These are phyloP conservation scores for Aspergillus luchuensis DNA, from an alignment of 2,329 filamentous ascomycete species.

Conservation along the genomic window DNA sequence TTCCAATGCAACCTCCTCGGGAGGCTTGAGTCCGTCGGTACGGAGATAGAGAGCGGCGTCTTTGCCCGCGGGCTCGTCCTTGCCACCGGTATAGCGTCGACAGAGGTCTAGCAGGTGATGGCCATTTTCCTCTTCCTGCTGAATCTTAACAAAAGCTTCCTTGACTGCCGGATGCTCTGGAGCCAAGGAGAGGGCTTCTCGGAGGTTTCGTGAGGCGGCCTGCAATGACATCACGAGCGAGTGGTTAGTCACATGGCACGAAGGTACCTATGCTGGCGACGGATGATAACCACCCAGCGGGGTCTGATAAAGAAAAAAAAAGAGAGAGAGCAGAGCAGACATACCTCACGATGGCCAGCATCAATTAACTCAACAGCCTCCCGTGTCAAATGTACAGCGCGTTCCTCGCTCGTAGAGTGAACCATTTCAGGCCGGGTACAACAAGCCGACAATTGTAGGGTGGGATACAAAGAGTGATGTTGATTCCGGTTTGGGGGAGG, in stretches of 20 bases:
- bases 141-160: slow-evolving; percentile 48
- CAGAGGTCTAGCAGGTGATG: slow-evolving; percentile 50
- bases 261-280: slow-evolving; percentile 1
- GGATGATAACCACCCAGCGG: not conserved
- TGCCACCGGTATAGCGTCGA: slow-evolving; percentile 43
- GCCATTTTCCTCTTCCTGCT: slow-evolving; percentile 43
- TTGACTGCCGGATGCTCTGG: slow-evolving; percentile 49
- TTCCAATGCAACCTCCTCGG: slow-evolving; percentile 46
- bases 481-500: not conserved
- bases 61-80: slow-evolving; percentile 48
- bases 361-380: slow-evolving; percentile 51
- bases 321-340: slow-evolving; percentile 10
- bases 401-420: slow-evolving; percentile 46
- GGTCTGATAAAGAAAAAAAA: not conserved
- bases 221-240: slow-evolving; percentile 25
- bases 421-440: slow-evolving; percentile 43
- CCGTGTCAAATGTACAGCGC: slow-evolving; percentile 48
- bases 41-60: slow-evolving; percentile 48
- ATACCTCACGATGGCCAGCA: slow-evolving; percentile 50
- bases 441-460: slow-evolving; percentile 11
- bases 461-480: slow-evolving; percentile 17
- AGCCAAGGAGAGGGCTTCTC: slow-evolving; percentile 52
- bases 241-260: slow-evolving; percentile 15
- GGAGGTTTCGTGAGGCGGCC: slow-evolving; percentile 51
- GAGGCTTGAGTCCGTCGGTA: slow-evolving; percentile 46